Percentiles rank a stretch among this genome's conserved stretches.
phyloP scores from a whole-genome alignment of 352 stramenopile genomes.

The Elongisporangium undulatum region DNA sequence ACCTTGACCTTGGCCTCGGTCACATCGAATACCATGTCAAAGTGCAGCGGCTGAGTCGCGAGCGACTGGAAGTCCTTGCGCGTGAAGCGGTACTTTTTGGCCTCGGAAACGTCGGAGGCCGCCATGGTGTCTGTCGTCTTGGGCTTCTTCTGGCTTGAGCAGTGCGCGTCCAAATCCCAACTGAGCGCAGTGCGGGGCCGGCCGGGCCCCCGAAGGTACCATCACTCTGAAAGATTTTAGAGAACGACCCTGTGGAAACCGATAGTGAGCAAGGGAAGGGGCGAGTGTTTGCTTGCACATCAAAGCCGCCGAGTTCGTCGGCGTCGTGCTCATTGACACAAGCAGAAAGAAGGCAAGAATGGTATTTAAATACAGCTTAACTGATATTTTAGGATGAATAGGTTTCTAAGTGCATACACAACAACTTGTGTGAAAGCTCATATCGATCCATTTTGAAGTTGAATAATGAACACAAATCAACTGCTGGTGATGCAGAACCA shows the following conservation, averaged over 20 bases:
- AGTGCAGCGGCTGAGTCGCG: constrained; percentile 63
- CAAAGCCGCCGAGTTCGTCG: background rate
- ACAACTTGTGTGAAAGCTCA: background rate
- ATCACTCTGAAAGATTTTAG: background rate
- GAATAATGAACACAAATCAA: background rate
- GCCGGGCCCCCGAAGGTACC: background rate
- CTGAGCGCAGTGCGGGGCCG: background rate
- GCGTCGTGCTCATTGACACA: background rate
- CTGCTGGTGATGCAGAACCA: background rate
- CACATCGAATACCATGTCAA: constrained; percentile 82
- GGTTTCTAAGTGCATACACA: too few relatives aligned
- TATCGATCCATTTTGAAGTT: background rate
- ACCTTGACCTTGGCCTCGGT: constrained; percentile 52
- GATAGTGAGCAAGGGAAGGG: background rate
- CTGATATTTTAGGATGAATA: too few relatives aligned
- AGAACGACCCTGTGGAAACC: background rate
- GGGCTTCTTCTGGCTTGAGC: background rate
- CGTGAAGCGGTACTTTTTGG: constrained; percentile 75
- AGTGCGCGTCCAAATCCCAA: background rate
- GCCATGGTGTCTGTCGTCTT: background rate
- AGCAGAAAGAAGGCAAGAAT: background rate
- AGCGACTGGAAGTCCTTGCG: constrained; percentile 62
- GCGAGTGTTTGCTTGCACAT: background rate
- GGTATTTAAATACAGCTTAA: too few relatives aligned
- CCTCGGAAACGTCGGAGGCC: background rate